Percentiles rank a stretch among this genome's conserved stretches.
Conservation (phyloP, 2,329 filamentous ascomycete species). For the Xylariaceae sp. region DNA sequence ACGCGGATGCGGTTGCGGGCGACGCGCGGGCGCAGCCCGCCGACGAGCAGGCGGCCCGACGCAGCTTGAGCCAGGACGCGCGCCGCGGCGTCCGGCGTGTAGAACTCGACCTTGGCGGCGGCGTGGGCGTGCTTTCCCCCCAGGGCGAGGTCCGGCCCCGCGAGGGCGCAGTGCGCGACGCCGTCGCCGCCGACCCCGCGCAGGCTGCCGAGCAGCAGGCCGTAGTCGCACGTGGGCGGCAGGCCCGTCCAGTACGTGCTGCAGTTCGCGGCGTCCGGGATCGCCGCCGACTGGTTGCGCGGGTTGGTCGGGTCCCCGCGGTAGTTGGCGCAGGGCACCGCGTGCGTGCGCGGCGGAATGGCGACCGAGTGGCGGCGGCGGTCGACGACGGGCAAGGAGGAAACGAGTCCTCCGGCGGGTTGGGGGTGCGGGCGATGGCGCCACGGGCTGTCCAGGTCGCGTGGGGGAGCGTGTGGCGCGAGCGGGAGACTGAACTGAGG, state of each 20-base stretch:
- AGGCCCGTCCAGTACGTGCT: conserved; percentile 7
- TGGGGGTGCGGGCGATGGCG: too few relatives aligned
- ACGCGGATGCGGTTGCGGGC: conserved; percentile 3
- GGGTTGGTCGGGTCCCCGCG: conserved; percentile 6
- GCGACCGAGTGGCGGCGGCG: too few relatives aligned
- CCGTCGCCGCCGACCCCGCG: conserved; percentile 5
- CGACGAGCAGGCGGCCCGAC: conserved; percentile 5
- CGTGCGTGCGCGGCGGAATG: too few relatives aligned
- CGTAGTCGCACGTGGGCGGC: conserved; percentile 3
- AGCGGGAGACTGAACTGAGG: too few relatives aligned
- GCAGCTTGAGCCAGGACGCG: conserved; percentile 4
- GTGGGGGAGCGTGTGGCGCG: too few relatives aligned
- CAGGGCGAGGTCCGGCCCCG: conserved; percentile 1
- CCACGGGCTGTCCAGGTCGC: too few relatives aligned
- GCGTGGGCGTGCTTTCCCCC: neutral
- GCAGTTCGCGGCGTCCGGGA: conserved; percentile 6
- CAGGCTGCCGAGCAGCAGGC: conserved; percentile 10
- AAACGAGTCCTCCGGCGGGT: too few relatives aligned
- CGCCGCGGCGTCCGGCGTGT: conserved; percentile 5
- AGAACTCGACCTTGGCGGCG: conserved; percentile 8
- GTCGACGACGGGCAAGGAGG: too few relatives aligned
- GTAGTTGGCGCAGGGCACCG: conserved; percentile 3
- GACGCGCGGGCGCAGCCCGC: conserved; percentile 2
- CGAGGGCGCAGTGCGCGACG: conserved; percentile 5
- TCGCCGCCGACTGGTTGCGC: conserved; percentile 4